Evolutionary conservation across 768 basidiomycete genomes (phyloP), one percentile per base, ranked within the genome.

Genomic region (Lenzites betulinus): DNA sequence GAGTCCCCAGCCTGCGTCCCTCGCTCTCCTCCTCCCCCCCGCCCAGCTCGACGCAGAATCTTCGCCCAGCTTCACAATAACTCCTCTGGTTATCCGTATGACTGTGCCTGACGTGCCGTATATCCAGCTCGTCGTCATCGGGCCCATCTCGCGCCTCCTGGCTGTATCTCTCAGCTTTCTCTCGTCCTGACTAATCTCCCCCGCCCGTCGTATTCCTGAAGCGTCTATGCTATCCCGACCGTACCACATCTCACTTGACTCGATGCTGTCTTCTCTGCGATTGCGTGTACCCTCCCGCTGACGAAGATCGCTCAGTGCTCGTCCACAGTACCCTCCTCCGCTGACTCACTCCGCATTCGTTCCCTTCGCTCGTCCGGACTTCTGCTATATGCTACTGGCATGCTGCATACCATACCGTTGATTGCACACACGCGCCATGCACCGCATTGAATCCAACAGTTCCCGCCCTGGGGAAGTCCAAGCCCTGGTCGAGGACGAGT

Each of bases 21-120:
- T 30, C n/a, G 30, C 33, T 18, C 43, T 16, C 30, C 8, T 41
- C 51, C 15, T 54, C 54, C 55, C 59, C 53, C 55, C 59, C 53
- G 59, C 38, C 59, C 59, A 53, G 55, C 30, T 38, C 38, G 42
- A 44, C 48, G 28, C 46, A 28, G 59, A 60, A 60, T 22, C 22
- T 60, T 60, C 53, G 33, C 26, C 9, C 16, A n/a, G 30, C 16
- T 60, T 60, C 53, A 51, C 8, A 9, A 18, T 12, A 35, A 33
- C 30, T 4, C 13, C 41, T 39, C 59, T 46, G 35, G 12, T 43
- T 30, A n/a, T 42, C 26, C 43, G 20, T n/a, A 15, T 33, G 6
- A n/a, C 26, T 26, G 53, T 44, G 41, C 54, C 54, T 55, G 18
- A 26, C 48, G 12, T 15, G 5, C 33, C 6, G 11, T 4, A 33